Conservation (phyloP, 495 filamentous ascomycete genomes). For the Pyronema omphalodes region DNA sequence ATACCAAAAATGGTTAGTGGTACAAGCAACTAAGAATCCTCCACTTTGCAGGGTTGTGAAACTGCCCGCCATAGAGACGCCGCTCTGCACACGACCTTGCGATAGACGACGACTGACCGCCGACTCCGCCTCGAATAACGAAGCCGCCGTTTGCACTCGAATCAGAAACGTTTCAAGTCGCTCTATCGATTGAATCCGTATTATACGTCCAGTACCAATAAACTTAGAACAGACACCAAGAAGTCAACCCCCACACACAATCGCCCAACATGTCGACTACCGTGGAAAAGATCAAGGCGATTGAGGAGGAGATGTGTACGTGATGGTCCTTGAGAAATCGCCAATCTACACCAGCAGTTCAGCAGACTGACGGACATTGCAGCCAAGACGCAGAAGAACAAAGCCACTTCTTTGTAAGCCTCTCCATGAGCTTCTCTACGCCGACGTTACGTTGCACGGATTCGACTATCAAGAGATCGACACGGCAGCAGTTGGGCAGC, state of each 20-base stretch:
- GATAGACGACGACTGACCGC: no score
- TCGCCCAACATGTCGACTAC: conserved; percentile 22
- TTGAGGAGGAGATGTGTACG: conserved; percentile 75
- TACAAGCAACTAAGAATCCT: background rate
- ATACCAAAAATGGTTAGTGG: background rate
- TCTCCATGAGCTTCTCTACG: conserved; percentile 4
- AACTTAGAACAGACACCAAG: no score
- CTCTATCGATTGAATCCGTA: no score
- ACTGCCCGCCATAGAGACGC: background rate
- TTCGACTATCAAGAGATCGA: no score
- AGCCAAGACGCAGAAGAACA: conserved; percentile 96
- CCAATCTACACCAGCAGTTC: no score
- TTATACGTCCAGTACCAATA: no score
- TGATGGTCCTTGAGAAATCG: conserved; percentile 8
- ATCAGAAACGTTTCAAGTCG: no score
- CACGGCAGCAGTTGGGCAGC: no score
- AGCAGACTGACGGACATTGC: conserved; percentile 2
- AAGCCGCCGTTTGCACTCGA: no score
- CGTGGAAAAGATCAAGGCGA: conserved; percentile 70
- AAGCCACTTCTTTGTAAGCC: conserved; percentile 61
- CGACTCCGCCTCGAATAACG: no score
- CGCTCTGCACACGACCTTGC: background rate
- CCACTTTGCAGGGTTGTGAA: background rate
- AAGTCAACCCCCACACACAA: background rate
- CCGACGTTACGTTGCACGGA: background rate